phyloP scores from a whole-genome alignment of 1,284 basidiomycete species.

The Jaminaea rosea region DNA sequence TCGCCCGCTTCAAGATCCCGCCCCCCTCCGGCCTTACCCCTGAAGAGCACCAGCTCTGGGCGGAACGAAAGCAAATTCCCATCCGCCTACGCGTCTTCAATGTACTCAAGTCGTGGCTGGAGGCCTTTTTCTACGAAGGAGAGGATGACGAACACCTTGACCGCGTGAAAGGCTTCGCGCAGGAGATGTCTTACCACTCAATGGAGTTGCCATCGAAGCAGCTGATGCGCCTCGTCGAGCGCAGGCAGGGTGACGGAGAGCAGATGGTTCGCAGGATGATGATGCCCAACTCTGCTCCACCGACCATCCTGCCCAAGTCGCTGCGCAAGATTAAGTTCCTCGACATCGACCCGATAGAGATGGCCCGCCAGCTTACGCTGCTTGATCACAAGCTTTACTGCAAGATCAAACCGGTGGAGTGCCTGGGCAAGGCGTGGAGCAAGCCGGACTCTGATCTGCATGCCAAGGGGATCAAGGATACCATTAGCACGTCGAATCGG shows the following conservation, averaged over 20 bases:
- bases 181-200: slow-evolving; percentile 36
- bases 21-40: slow-evolving; percentile 63
- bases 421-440: slow-evolving; percentile 56
- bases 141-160: slow-evolving; percentile 46
- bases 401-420: slow-evolving; percentile 81
- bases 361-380: slow-evolving; percentile 87
- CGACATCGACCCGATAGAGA: slow-evolving; percentile 81
- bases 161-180: slow-evolving; percentile 44
- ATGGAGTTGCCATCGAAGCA: slow-evolving; percentile 37
- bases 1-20: slow-evolving; percentile 70
- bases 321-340: slow-evolving; percentile 68
- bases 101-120: slow-evolving; percentile 50
- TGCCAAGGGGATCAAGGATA: slow-evolving; percentile 71
- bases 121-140: slow-evolving; percentile 46
- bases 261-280: slow-evolving; percentile 38
- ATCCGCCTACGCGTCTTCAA: slow-evolving; percentile 56
- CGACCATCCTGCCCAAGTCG: slow-evolving; percentile 65
- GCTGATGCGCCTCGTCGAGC: slow-evolving; percentile 46
- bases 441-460: slow-evolving; percentile 17
- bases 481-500: slow-evolving; percentile 84
- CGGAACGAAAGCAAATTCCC: slow-evolving; percentile 74
- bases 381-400: slow-evolving; percentile 82
- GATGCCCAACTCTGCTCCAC: slow-evolving; percentile 47
- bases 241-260: slow-evolving; percentile 34
- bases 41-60: slow-evolving; percentile 71